Evolutionary conservation across 495 filamentous ascomycete species (phyloP), one percentile per base, ranked within the genome.

Genomic region (Parathielavia hyrcaniae): DNA sequence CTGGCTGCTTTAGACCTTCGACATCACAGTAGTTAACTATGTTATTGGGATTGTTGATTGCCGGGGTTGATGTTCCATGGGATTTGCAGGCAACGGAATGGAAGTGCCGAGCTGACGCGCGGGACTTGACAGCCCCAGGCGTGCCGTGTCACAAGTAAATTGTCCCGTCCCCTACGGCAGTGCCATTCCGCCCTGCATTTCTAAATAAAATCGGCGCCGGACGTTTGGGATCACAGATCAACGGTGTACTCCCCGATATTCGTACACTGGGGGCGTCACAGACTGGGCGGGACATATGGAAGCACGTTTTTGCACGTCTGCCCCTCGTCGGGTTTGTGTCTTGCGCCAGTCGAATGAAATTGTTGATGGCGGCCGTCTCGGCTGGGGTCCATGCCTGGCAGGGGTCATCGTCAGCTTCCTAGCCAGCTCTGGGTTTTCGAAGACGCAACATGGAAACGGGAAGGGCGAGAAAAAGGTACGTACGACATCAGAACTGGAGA

Each of bases 91-190:
- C 43, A 44, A 34, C 5, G 36, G 9, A 32, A 17, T 19, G n/a
- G 8, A 45, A 13, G 26, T 54, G 39, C 51, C 51, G 26, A 54
- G 26, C 11, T 1, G 23, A 30, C 40, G n/a, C n/a, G n/a, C n/a
- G 39, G 51, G 40, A 44, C 12, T 12, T 36, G 34, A 36, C 23
- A 23, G 23, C 22, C n/a, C 39, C 26, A 54, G 44, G 40, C 51
- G 51, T 44, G 23, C 51, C 16, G 39, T 35, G 39, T 39, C 51
- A 54, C 51, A 44, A 44, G 20, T 34, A 44, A 54, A 54, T 54
- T 53, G 23, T 40, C 26, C 40, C 19, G 26, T 32, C 20, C 1
- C n/a, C 3, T 30, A n/a, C 39, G 51, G 40, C 39, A 43, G 34
- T 23, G 50, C 14, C 51, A 53, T 30, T 14, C 39, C 26, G 51